Percentiles rank a stretch among this genome's conserved stretches.
Evolutionary conservation across 441 rosid species (phyloP).

Genomic region (Sinapis alba): DNA sequence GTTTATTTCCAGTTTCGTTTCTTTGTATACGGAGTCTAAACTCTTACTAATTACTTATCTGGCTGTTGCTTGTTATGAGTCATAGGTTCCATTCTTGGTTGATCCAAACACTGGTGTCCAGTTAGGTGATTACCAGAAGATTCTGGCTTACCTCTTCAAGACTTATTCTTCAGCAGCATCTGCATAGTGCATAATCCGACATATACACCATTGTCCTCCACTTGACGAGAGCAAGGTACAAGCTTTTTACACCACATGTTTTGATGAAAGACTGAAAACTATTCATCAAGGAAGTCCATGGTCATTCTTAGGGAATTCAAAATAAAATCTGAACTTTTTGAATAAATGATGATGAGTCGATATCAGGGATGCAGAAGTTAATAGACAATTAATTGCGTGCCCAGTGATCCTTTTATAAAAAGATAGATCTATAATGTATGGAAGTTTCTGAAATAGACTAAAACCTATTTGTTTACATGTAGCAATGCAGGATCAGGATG

Average conservation of each 20-base stretch:
- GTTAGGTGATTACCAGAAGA: constrained; percentile 63
- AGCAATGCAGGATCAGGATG: not conserved
- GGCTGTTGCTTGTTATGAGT: constrained; percentile 10
- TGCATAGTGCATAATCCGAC: constrained; percentile 31
- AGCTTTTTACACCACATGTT: not conserved
- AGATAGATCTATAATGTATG: not conserved
- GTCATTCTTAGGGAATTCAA: not conserved
- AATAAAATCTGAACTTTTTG: not conserved
- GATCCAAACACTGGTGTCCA: constrained; percentile 80
- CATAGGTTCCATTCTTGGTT: constrained; percentile 72
- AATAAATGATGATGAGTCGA: not conserved
- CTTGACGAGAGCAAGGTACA: not conserved
- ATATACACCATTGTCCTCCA: not conserved
- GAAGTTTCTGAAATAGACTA: not conserved
- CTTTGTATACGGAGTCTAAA: not conserved
- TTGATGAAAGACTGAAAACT: not conserved
- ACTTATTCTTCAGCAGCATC: constrained; percentile 55
- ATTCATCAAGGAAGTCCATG: not conserved
- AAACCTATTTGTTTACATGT: not conserved
- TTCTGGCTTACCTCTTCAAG: constrained; percentile 64
- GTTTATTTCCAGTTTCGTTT: constrained; percentile 37
- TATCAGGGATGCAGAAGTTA: not conserved
- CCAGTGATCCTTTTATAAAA: not conserved
- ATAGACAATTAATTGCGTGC: not conserved
- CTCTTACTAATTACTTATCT: constrained; percentile 1